These are phyloP conservation scores for Komagataella pastoris DNA, from an alignment of 805 yeast species.

Conservation along the genomic window DNA sequence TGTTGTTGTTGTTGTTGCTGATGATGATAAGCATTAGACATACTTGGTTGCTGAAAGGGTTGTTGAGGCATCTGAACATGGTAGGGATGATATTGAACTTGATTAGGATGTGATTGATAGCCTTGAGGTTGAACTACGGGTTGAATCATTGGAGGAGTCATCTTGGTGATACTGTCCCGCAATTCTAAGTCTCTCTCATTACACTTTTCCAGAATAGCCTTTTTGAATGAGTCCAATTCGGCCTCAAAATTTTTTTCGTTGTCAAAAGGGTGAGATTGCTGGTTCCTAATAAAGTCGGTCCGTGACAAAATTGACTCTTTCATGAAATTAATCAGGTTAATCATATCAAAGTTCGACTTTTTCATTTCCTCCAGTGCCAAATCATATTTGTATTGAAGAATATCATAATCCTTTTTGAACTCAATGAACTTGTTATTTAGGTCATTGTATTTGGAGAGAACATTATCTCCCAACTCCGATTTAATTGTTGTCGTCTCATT, in stretches of 20 bases:
- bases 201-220: conserved; percentile 12
- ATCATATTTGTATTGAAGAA: conserved; percentile 32
- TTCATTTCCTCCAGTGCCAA: conserved; percentile 32
- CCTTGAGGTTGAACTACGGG: neutral
- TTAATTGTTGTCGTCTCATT: neutral
- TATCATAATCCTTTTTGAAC: conserved; percentile 27
- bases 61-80: neutral
- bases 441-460: conserved; percentile 14
- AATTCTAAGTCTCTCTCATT: conserved; percentile 2
- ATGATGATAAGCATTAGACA: neutral
- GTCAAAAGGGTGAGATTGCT: neutral
- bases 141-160: conserved; percentile 1
- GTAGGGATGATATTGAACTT: neutral
- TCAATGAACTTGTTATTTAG: conserved; percentile 22
- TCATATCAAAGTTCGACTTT: conserved; percentile 37
- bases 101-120: neutral
- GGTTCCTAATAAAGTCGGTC: neutral
- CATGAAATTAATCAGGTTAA: conserved; percentile 30
- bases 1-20: conserved; percentile 5
- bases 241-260: conserved; percentile 1
- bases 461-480: neutral
- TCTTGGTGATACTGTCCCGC: conserved; percentile 1
- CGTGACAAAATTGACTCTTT: conserved; percentile 8
- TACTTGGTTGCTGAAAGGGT: conserved; percentile 1
- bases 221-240: conserved; percentile 13